A percentile compares a stretch with the other conserved stretches of the same genome.
Evolutionary conservation across 2,329 filamentous ascomycete species (phyloP).

Genomic region (Pestalotiopsis sp.): DNA sequence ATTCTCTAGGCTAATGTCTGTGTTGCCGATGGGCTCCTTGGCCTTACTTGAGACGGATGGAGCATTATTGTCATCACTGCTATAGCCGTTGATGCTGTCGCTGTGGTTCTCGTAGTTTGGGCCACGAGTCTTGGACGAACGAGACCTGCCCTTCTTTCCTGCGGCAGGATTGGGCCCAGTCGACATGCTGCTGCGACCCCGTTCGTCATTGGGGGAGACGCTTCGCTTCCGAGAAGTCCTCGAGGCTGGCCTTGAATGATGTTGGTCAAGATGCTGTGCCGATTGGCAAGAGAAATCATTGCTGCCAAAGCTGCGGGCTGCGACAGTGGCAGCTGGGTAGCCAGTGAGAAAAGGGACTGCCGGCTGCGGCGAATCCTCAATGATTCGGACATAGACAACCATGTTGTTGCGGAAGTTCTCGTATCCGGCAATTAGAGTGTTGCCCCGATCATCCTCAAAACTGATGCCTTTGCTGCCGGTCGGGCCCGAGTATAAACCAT

Average conservation of each 20-base stretch:
- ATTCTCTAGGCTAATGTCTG: constrained; percentile 97
- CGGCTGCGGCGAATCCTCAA: constrained; percentile 58
- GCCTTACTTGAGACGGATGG: constrained; percentile 76
- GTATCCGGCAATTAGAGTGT: constrained; percentile 91
- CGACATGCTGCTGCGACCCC: constrained; percentile 78
- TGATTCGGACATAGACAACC: constrained; percentile 89
- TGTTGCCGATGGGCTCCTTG: constrained; percentile 88
- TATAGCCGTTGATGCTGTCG: constrained; percentile 76
- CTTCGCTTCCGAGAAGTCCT: constrained; percentile 77
- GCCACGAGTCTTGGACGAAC: constrained; percentile 70
- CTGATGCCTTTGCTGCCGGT: constrained; percentile 78
- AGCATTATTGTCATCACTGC: constrained; percentile 82
- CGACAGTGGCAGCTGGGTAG: constrained; percentile 54
- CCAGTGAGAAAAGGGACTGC: constrained; percentile 54
- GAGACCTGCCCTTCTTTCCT: constrained; percentile 69
- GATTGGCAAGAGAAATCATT: constrained; percentile 47
- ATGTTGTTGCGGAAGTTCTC: constrained; percentile 95
- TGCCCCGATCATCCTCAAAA: constrained; percentile 89
- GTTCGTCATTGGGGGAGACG: constrained; percentile 69
- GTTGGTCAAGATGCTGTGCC: constrained; percentile 55
- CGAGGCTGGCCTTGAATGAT: constrained; percentile 69
- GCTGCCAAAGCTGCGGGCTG: constrained; percentile 60
- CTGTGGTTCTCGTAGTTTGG: constrained; percentile 61
- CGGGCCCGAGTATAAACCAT: constrained; percentile 83
- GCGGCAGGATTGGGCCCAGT: constrained; percentile 53